Evolutionary conservation across 1,139 yeast species (phyloP), one percentile per base, ranked within the genome.

Genomic region (Candida neerlandica): DNA sequence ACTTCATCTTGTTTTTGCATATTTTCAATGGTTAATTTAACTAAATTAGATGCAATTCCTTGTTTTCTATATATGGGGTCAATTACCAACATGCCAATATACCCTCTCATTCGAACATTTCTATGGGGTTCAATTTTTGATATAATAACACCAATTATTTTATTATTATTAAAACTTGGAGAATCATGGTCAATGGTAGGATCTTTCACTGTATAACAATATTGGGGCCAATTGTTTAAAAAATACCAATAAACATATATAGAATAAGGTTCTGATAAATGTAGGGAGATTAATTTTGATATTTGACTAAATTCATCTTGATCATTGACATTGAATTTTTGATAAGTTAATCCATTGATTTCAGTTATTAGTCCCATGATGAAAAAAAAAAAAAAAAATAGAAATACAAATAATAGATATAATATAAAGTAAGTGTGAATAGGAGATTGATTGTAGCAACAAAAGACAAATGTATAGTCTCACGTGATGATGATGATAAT

Each of bases 11-110:
- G 66, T 4, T 70, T 66, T 11, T 77, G 75, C 91, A 94, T 88
- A 45, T 78, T 77, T n/a, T 79, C 79, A 4, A 94, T 78, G 5
- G 89, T 82, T 54, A 75, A 63, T 47, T 76, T 73, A 29, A 92
- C 92, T 50, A 94, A 74, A 48, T 71, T 71, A 56, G 85, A 85
- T 4, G 97, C 97, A 44, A 92, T 86, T 1, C 97, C 97, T 44
- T 71, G 73, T 9, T 96, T 92, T 47, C 99, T 73, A 65, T 78
- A 84, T 15, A 69, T 64, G 39, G 84, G 81, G 50, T 85, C 85
- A 26, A 94, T 96, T 0, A 96, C 97, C 49, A 94, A 71, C 99
- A 94, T 94, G 5, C 98, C 99, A 42, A 94, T 92, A 62, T 94
- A 94, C 0, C 99, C 99, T 54, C 97, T 72, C 59, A 74, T 63